phyloP scores from a whole-genome alignment of 345 rosid genomes.

The Gossypium thurberi region DNA sequence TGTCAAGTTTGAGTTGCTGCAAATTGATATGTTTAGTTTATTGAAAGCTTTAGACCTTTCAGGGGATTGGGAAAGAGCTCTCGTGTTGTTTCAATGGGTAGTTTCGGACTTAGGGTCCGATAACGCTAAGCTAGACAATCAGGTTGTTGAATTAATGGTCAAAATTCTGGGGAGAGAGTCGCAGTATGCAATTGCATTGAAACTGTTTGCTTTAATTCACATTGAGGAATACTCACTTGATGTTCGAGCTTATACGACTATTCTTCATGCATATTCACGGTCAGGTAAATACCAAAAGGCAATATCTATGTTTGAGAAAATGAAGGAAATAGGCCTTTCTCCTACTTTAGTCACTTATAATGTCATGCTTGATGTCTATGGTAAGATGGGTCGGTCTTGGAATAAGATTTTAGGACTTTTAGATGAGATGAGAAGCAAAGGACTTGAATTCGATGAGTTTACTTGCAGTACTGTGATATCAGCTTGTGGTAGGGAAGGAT shows the following conservation, averaged over 20 bases:
- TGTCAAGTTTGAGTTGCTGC: constrained; percentile 41
- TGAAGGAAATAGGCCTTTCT: constrained; percentile 58
- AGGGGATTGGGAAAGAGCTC: constrained; percentile 67
- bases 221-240: constrained; percentile 50
- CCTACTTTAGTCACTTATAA: constrained; percentile 88
- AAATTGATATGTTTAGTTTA: constrained; percentile 53
- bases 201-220: constrained; percentile 61
- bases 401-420: constrained; percentile 47
- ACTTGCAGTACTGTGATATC: constrained; percentile 86
- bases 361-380: constrained; percentile 82
- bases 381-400: constrained; percentile 89
- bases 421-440: constrained; percentile 59
- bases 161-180: constrained; percentile 78
- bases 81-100: constrained; percentile 64
- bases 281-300: constrained; percentile 56
- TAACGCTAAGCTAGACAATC: constrained; percentile 40
- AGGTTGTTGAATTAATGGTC: constrained; percentile 50
- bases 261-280: constrained; percentile 59
- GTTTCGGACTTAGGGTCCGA: constrained; percentile 25
- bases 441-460: constrained; percentile 67
- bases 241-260: constrained; percentile 73
- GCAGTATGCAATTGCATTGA: constrained; percentile 46
- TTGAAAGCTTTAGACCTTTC: constrained; percentile 59
- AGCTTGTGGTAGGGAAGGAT: constrained; percentile 84
- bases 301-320: constrained; percentile 49